Evolutionary conservation across 129 eudicot species (phyloP), one percentile per base, ranked within the genome.

Genomic region (Arctium minus): DNA sequence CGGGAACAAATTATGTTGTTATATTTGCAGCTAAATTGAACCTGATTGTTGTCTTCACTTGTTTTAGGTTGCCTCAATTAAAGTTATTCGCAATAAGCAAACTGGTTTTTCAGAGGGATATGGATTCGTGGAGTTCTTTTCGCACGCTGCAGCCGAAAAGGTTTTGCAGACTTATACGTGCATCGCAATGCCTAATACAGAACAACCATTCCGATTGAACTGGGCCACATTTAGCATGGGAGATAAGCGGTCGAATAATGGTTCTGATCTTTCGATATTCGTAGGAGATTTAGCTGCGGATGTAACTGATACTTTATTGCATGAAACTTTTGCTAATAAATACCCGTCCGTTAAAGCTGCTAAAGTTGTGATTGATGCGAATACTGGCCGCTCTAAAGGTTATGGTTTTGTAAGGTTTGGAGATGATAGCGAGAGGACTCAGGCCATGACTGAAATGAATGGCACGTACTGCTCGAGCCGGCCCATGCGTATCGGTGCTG

Each of bases 211-310:
- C 79, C 92, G 96, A 40, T 76, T 93, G 88, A 93, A 93, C 87
- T 93, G 98, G 98, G 98, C 98, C 33, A 84, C 98, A 78, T 93
- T 93, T 87, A 91, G 98, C 92, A 88, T 88, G 89, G 98, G 98
- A 4, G 98, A 93, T 42, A 93, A 93, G 81, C 98, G 96, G 13
- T 78, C 94, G 56, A 91, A 89, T 74, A 93, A 88, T 29, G 96
- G 96, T 74, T 89, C 98, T 77, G 98, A 91, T 85, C 96, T 91
- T 72, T 93, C 98, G 1, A 93, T 93, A 83, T 93, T 93, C 85
- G 98, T 91, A 68, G 98, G 98, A 86, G 98, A 93, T 86, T 87
- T 91, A 87, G 98, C 96, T 75, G 86, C 98, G 70, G 98, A 93
- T 91, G 98, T 93, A 69, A 89, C 96, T 37, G 96, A 93, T 85